Evolutionary conservation across 768 basidiomycete species (phyloP).

Genomic region (Podaxis sp.): DNA sequence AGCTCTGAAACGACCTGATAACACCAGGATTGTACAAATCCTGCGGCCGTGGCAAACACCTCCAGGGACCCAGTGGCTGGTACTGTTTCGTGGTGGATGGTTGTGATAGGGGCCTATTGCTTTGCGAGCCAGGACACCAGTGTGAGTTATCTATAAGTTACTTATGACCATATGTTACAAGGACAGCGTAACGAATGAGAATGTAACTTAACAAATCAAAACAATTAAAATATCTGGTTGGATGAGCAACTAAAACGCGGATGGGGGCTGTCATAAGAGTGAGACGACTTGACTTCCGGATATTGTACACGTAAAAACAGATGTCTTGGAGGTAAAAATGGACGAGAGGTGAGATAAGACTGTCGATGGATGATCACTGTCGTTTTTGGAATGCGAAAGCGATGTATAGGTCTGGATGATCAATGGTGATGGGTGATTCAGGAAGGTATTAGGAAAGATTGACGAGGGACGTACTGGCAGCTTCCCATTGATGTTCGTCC

Average conservation of each 20-base stretch:
- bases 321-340: neutral
- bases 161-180: neutral
- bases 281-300: neutral
- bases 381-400: conserved; percentile 89
- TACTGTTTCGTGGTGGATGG: conserved; percentile 16
- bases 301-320: neutral
- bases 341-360: neutral
- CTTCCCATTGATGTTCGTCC: conserved; percentile 97
- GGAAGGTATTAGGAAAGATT: neutral
- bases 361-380: conserved; percentile 13
- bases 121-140: conserved; percentile 36
- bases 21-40: no score
- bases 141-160: conserved; percentile 33
- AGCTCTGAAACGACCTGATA: no score
- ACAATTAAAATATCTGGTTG: neutral
- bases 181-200: neutral
- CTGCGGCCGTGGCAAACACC: no score
- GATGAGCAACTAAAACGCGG: neutral
- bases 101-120: conserved; percentile 57
- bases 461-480: conserved; percentile 75
- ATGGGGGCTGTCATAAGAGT: neutral
- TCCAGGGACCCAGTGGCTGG: no score
- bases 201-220: neutral
- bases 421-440: conserved; percentile 6
- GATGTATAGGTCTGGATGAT: conserved; percentile 77